Evolutionary conservation across 768 basidiomycete genomes (phyloP).

Genomic region (Macrolepiota dolichaula): DNA sequence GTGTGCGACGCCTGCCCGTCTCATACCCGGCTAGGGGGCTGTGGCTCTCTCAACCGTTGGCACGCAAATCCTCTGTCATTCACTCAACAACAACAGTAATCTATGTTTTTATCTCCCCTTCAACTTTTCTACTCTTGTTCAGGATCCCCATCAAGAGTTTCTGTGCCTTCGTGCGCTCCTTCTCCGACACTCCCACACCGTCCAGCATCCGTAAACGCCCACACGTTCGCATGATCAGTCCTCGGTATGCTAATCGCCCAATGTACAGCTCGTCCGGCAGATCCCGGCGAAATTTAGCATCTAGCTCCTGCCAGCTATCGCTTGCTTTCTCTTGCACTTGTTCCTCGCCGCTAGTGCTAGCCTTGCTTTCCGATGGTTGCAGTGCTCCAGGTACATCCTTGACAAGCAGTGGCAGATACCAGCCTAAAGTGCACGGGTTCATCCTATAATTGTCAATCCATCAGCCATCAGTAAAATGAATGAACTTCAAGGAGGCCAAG

Average conservation of each 20-base stretch:
- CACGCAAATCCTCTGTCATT: slow-evolving; percentile 15
- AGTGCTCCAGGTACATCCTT: slow-evolving; percentile 63
- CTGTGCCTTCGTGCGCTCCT: slow-evolving; percentile 83
- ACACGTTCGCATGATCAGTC: slow-evolving; percentile 80
- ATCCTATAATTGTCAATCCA: slow-evolving; percentile 45
- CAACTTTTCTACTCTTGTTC: slow-evolving; percentile 16
- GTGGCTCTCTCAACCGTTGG: slow-evolving; percentile 1
- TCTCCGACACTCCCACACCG: slow-evolving; percentile 77
- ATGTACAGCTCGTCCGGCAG: slow-evolving; percentile 88
- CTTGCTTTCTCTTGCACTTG: slow-evolving; percentile 18
- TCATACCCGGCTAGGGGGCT: slow-evolving; percentile 14
- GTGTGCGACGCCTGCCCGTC: not conserved
- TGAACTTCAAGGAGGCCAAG: not conserved
- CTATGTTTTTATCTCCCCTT: slow-evolving; percentile 17
- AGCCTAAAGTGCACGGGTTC: slow-evolving; percentile 96
- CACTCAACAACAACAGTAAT: too few relatives aligned
- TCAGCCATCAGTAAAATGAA: slow-evolving; percentile 10
- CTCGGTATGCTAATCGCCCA: slow-evolving; percentile 86
- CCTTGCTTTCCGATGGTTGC: slow-evolving; percentile 49
- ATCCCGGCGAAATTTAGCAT: slow-evolving; percentile 82
- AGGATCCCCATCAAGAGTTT: slow-evolving; percentile 59
- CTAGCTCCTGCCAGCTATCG: slow-evolving; percentile 68
- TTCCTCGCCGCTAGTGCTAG: not conserved
- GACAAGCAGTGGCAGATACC: slow-evolving; percentile 89
- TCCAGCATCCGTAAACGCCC: slow-evolving; percentile 69